phyloP scores from a whole-genome alignment of 129 eudicot genomes.

The Escallonia rubra region DNA sequence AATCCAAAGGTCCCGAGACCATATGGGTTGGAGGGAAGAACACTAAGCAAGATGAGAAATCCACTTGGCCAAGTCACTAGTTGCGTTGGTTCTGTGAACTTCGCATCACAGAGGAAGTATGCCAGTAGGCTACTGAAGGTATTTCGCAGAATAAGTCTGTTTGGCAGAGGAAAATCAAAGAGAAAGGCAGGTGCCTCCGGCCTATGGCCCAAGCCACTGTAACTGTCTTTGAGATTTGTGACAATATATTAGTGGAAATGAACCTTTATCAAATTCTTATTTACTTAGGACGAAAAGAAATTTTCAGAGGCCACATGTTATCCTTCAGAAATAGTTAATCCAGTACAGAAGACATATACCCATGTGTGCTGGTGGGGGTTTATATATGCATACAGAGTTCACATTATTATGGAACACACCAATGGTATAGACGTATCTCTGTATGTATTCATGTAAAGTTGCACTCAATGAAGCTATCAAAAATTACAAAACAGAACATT shows the following conservation, averaged over 20 bases:
- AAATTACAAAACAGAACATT: too few relatives aligned
- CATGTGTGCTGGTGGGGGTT: too few relatives aligned
- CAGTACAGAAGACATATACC: too few relatives aligned
- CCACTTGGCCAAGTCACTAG: slow-evolving; percentile 56
- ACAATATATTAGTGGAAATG: background rate
- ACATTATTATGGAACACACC: too few relatives aligned
- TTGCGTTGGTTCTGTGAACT: slow-evolving; percentile 76
- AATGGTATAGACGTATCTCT: too few relatives aligned
- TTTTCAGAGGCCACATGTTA: too few relatives aligned
- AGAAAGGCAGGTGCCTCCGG: slow-evolving; percentile 35
- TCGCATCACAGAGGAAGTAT: slow-evolving; percentile 62
- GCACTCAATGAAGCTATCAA: too few relatives aligned
- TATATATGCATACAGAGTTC: too few relatives aligned
- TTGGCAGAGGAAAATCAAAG: slow-evolving; percentile 53
- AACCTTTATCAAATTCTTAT: background rate
- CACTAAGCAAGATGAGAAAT: slow-evolving; percentile 54
- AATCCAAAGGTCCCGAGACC: slow-evolving; percentile 17
- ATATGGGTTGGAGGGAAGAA: slow-evolving; percentile 47
- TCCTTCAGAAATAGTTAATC: too few relatives aligned
- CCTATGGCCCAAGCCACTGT: slow-evolving; percentile 28
- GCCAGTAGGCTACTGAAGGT: slow-evolving; percentile 63
- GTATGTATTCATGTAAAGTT: too few relatives aligned
- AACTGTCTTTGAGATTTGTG: background rate
- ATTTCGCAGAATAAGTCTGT: slow-evolving; percentile 51
- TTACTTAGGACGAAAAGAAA: too few relatives aligned